A percentile compares a stretch with the other conserved stretches of the same genome.
Evolutionary conservation across 2,329 filamentous ascomycete genomes (phyloP).

Genomic region (Hypoxylon sp.): DNA sequence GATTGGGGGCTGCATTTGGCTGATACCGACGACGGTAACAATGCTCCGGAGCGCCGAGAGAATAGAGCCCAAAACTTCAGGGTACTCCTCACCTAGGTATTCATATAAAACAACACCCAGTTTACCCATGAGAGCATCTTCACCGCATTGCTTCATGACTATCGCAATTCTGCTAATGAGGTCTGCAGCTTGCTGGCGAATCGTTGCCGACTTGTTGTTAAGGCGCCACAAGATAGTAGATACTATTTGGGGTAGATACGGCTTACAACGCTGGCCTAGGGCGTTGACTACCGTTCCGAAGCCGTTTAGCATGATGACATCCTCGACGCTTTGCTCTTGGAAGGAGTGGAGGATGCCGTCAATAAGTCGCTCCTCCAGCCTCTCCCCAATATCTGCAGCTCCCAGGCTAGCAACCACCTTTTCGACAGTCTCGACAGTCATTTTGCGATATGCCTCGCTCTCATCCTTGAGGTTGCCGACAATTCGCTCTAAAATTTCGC

Average conservation of each 20-base stretch:
- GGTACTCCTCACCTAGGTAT: slow-evolving; percentile 98
- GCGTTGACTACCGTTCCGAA: slow-evolving; percentile 98
- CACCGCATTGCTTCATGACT: slow-evolving; percentile 98
- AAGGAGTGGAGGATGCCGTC: slow-evolving; percentile 97
- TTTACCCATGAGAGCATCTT: slow-evolving; percentile 96
- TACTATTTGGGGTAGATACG: slow-evolving; percentile 96
- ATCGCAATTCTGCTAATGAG: slow-evolving; percentile 97
- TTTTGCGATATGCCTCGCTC: slow-evolving; percentile 97
- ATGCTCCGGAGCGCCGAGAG: slow-evolving; percentile 95
- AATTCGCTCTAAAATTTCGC: slow-evolving; percentile 93
- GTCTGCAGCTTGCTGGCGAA: slow-evolving; percentile 96
- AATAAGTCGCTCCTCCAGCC: slow-evolving; percentile 92
- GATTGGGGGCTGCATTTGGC: slow-evolving; percentile 98
- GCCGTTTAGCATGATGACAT: slow-evolving; percentile 95
- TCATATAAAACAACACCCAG: slow-evolving; percentile 96
- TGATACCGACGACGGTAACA: slow-evolving; percentile 97
- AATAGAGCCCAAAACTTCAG: slow-evolving; percentile 96
- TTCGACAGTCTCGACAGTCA: slow-evolving; percentile 98
- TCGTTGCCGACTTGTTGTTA: slow-evolving; percentile 98
- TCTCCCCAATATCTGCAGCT: slow-evolving; percentile 92
- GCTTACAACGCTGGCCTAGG: slow-evolving; percentile 92
- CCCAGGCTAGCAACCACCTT: slow-evolving; percentile 95
- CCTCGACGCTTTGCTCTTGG: slow-evolving; percentile 97
- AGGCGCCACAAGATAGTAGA: slow-evolving; percentile 95
- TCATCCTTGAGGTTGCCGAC: slow-evolving; percentile 98